Base-by-base conservation (phyloP, 345 rosid genomes). In the Eucalyptus grandis region DNA sequence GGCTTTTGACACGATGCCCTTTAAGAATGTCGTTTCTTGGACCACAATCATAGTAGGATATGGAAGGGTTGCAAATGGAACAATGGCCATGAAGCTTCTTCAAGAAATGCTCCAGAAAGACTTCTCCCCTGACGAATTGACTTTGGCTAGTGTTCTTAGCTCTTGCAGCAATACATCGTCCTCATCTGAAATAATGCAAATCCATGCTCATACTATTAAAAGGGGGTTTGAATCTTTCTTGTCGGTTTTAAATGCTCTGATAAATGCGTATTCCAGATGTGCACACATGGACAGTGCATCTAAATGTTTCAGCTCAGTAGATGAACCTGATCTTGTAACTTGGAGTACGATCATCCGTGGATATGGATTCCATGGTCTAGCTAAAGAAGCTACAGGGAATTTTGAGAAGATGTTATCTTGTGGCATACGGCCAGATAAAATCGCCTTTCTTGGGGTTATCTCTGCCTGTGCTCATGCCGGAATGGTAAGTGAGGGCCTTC, bases 381-480 rank as follows among this genome's bases (percentile, higher is more conserved):
- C 97, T 31, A 88, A 91, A 89, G 91, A 95, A 91, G 91, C 97
- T 91, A 89, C 93, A 40, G 87, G 72, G 67, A 87, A 91, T 90
- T 95, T 96, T 87, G 91, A 92, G 89, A 88, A 50, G 90, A 94
- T 95, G 98, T 46, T 94, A 86, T 91, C 92, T 40, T 40, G 69
- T 37, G 94, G 92, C 86, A 91, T 93, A 90, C 86, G 92, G 26
- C 98, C 98, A 62, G 97, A 97, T 91, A 67, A 77, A 92, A 92
- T 96, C 82, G 89, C 94, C 37, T 96, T 96, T 82, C 91, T 96
- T 86, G 95, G 89, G 88, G 92, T 97, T 87, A 90, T 95, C 86
- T 95, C 98, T 90, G 95, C 96, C 58, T 96, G 98, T 90, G 92
- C 93, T 92, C 97, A 96, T 87, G 95, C 95, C 11, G 97, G 98